phyloP scores from a whole-genome alignment of 2,329 filamentous ascomycete species.

The Neofusicoccum ribis region DNA sequence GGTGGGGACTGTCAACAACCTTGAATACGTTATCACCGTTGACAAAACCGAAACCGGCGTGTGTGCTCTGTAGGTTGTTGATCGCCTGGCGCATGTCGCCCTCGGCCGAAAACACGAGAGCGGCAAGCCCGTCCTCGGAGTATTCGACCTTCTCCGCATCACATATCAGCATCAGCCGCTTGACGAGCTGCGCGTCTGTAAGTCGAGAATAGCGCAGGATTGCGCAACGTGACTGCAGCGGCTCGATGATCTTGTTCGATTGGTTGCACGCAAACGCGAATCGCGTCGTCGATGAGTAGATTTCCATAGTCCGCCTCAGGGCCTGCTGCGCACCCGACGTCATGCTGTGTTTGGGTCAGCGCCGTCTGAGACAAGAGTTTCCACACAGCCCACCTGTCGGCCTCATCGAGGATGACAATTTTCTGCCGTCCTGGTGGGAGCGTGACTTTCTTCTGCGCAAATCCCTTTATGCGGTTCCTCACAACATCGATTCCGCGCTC shows the following conservation, averaged over 20 bases:
- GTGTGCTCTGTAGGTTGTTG: conserved; percentile 94
- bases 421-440: conserved; percentile 89
- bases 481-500: conserved; percentile 98
- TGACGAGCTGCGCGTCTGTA: conserved; percentile 89
- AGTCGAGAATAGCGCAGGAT: conserved; percentile 92
- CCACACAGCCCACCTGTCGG: conserved; percentile 64
- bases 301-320: conserved; percentile 94
- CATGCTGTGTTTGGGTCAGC: conserved; percentile 59
- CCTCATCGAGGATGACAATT: conserved; percentile 95
- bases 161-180: conserved; percentile 86
- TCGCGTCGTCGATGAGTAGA: conserved; percentile 92
- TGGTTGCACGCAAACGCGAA: conserved; percentile 99
- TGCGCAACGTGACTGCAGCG: conserved; percentile 93
- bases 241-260: conserved; percentile 99
- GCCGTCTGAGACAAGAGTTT: not conserved
- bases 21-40: conserved; percentile 97
- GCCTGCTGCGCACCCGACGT: conserved; percentile 95
- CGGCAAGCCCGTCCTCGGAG: conserved; percentile 89
- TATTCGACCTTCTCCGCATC: conserved; percentile 88
- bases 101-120: conserved; percentile 95
- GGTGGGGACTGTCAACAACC: conserved; percentile 94
- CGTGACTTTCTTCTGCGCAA: conserved; percentile 98
- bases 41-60: conserved; percentile 93
- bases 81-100: conserved; percentile 99
- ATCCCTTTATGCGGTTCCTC: conserved; percentile 94